These are phyloP conservation scores for Iberis amara DNA, from an alignment of 441 rosid genomes.

Conservation along the genomic window DNA sequence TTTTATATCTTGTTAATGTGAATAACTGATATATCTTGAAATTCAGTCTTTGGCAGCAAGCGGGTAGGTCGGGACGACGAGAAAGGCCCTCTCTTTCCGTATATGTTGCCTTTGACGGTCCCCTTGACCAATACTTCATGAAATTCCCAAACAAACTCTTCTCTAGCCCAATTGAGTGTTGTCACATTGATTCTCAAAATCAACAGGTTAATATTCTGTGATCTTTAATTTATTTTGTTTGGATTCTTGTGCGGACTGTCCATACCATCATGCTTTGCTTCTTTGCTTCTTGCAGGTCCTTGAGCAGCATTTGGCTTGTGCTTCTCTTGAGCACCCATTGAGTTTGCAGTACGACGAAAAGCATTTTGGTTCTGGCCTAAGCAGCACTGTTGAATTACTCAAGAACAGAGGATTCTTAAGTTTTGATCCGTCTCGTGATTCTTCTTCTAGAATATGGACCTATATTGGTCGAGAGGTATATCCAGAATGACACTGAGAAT, in stretches of 20 bases:
- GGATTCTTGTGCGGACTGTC: slow-evolving; percentile 2
- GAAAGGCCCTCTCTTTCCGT: slow-evolving; percentile 80
- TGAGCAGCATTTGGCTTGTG: slow-evolving; percentile 82
- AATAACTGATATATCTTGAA: background rate
- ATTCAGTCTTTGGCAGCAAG: slow-evolving; percentile 90
- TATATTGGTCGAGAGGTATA: slow-evolving; percentile 84
- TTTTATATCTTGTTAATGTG: slow-evolving; percentile 8
- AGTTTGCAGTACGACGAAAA: slow-evolving; percentile 67
- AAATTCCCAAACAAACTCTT: slow-evolving; percentile 78
- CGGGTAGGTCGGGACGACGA: slow-evolving; percentile 95
- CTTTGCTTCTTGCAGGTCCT: slow-evolving; percentile 53
- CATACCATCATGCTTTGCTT: slow-evolving; percentile 22
- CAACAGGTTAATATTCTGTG: slow-evolving; percentile 47
- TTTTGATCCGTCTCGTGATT: slow-evolving; percentile 46
- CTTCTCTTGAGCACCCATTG: slow-evolving; percentile 78
- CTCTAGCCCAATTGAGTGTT: slow-evolving; percentile 74
- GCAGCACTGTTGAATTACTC: slow-evolving; percentile 43
- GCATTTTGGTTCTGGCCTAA: slow-evolving; percentile 64
- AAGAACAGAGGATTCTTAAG: slow-evolving; percentile 53
- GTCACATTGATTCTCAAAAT: slow-evolving; percentile 80
- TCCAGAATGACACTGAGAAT: slow-evolving; percentile 3
- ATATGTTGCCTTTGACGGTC: slow-evolving; percentile 77
- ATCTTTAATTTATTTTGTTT: slow-evolving; percentile 6
- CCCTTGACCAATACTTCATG: slow-evolving; percentile 93
- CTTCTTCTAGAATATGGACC: slow-evolving; percentile 60